Evolutionary conservation across 2,329 filamentous ascomycete species (phyloP), one percentile per base, ranked within the genome.

Genomic region (Arthroderma uncinatum): DNA sequence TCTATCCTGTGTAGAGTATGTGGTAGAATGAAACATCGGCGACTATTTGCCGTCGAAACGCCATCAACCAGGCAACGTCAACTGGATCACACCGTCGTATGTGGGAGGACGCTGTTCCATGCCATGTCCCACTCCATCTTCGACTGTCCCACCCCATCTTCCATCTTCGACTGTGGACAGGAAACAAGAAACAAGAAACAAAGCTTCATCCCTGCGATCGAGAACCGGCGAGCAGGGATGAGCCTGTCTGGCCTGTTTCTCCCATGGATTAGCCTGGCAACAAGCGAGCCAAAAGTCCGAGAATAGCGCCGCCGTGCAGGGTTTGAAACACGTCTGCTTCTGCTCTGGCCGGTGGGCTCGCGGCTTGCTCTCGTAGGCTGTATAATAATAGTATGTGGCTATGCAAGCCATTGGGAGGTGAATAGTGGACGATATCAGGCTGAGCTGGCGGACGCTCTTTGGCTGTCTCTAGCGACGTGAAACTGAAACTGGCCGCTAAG

Each of bases 291-390:
- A n/a, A 5, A 23, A 4, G 10, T 44, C 21, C 21, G 40, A 19
- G 39, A 23, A 10, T 1, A 3, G 23, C 21, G 1, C 1, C 19
- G 16, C 2, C 4, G 19, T 44, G 40, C 40, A 44, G 40, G 25
- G 40, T 44, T 44, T 50, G 44, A 50, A 50, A 50, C 44, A 50
- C 44, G 44, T 44, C 40, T 3, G 23, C 40, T 44, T 23, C 9
- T 30, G 7, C 28, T 7, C 28, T 30, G 28, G 28, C 21, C 2
- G 6, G 12, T 36, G 34, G 9, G 40, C 40, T 12, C 19, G 8
- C 9, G 9, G 12, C 2, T 0, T 44, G 3, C n/a, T n/a, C n/a
- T n/a, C 40, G 40, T 23, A 44, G 40, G 4, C 16, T 44, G 21
- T 25, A 30, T 30, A 44, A 25, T 23, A 44, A 4, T 44, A 44